Percentiles rank a stretch among this genome's conserved stretches.
These are phyloP conservation scores for Forsythia viridissima DNA, from an alignment of 257 asterid species.

Conservation along the genomic window DNA sequence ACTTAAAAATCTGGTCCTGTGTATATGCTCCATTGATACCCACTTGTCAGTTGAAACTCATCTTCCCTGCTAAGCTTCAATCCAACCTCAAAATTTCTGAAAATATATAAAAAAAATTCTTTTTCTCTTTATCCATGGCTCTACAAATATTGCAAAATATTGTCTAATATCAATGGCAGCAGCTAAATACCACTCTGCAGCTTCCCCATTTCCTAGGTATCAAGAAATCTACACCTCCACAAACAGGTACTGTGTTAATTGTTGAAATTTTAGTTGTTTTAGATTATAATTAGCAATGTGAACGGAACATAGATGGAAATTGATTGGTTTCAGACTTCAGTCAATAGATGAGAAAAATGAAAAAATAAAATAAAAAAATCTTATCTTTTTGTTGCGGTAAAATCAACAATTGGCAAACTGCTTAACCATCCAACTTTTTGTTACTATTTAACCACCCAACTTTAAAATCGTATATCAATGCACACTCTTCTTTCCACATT, in stretches of 20 bases:
- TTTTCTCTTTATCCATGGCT: not conserved
- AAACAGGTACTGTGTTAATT: not conserved
- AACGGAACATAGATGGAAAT: not conserved
- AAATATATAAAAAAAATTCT: no score
- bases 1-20: not conserved
- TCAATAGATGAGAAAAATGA: not conserved
- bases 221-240: not conserved
- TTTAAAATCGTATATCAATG: no score
- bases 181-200: not conserved
- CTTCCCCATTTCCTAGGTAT: not conserved
- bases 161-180: not conserved
- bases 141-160: not conserved
- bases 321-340: not conserved
- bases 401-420: no score
- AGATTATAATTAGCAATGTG: not conserved
- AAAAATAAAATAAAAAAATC: not conserved
- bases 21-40: not conserved
- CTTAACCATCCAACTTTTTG: no score
- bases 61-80: not conserved
- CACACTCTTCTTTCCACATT: no score
- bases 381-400: not conserved
- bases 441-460: no score
- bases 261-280: not conserved
- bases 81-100: not conserved
- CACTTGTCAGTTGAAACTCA: not conserved